Evolutionary conservation across 805 yeast genomes (phyloP).

Genomic region (Torulaspora gathmanii): DNA sequence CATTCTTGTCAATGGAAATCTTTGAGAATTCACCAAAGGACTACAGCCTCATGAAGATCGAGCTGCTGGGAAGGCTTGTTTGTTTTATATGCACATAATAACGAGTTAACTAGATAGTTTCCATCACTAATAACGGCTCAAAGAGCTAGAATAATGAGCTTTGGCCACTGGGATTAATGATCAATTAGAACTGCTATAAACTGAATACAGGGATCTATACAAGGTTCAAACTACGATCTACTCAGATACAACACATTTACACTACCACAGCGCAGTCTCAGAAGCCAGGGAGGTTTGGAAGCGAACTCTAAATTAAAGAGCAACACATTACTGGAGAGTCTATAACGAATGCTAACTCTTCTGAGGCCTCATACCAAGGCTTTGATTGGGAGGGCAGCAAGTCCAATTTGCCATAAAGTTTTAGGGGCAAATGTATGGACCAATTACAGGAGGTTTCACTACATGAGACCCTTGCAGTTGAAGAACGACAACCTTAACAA

Average conservation of each 20-base stretch:
- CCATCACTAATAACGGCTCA: background rate
- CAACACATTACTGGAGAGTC: background rate
- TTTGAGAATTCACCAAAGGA: too few species aligned
- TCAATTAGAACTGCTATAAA: too few species aligned
- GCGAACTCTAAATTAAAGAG: background rate
- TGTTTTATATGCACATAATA: background rate
- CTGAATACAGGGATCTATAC: background rate
- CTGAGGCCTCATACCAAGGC: slow-evolving; percentile 10
- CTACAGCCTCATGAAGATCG: too few species aligned
- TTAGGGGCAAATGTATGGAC: background rate
- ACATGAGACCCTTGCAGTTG: slow-evolving; percentile 4
- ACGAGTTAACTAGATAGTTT: background rate
- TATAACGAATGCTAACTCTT: slow-evolving; percentile 9
- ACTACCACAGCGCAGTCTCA: background rate
- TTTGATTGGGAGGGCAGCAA: slow-evolving; percentile 3
- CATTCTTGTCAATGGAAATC: too few species aligned
- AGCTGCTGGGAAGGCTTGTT: too few species aligned
- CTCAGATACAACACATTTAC: background rate
- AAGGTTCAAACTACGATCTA: background rate
- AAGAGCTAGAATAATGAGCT: background rate
- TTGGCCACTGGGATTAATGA: background rate
- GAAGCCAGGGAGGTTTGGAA: background rate
- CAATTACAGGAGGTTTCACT: slow-evolving; percentile 7
- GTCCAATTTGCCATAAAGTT: background rate
- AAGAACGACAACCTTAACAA: slow-evolving; percentile 7